Percentiles rank a stretch among this genome's conserved stretches.
Conservation (phyloP, 805 yeast species). For the Kockiozyma suomiensis region DNA sequence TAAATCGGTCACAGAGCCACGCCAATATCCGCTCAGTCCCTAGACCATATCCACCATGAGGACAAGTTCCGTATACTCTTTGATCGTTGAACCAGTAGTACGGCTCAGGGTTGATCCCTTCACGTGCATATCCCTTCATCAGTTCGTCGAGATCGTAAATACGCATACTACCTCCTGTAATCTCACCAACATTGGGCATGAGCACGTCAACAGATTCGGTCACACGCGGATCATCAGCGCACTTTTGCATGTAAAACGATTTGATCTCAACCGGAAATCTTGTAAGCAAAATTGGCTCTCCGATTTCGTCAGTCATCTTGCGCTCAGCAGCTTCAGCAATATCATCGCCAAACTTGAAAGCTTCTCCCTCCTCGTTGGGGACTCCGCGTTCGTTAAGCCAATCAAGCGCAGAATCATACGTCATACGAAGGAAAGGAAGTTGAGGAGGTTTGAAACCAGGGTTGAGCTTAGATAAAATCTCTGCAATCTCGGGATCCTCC, state of each 20-base stretch:
- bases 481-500: slow-evolving; percentile 91
- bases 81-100: slow-evolving; percentile 97
- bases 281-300: slow-evolving; percentile 87
- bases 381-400: slow-evolving; percentile 97
- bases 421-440: slow-evolving; percentile 87
- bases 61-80: slow-evolving; percentile 95
- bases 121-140: slow-evolving; percentile 89
- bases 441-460: slow-evolving; percentile 84
- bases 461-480: slow-evolving; percentile 86
- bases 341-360: slow-evolving; percentile 96
- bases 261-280: slow-evolving; percentile 97
- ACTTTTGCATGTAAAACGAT: slow-evolving; percentile 96
- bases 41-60: slow-evolving; percentile 98
- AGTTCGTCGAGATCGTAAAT: slow-evolving; percentile 79
- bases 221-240: slow-evolving; percentile 86
- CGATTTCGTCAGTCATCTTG: slow-evolving; percentile 94
- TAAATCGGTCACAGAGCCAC: slow-evolving; percentile 96
- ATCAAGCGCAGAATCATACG: slow-evolving; percentile 84
- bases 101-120: slow-evolving; percentile 74
- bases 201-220: slow-evolving; percentile 98
- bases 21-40: slow-evolving; percentile 98
- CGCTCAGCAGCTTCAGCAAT: slow-evolving; percentile 99
- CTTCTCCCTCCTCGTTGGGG: slow-evolving; percentile 91
- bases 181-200: slow-evolving; percentile 99
- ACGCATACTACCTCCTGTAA: slow-evolving; percentile 99